Base-by-base conservation (phyloP, 345 rosid genomes). In the Nephelium lappaceum region DNA sequence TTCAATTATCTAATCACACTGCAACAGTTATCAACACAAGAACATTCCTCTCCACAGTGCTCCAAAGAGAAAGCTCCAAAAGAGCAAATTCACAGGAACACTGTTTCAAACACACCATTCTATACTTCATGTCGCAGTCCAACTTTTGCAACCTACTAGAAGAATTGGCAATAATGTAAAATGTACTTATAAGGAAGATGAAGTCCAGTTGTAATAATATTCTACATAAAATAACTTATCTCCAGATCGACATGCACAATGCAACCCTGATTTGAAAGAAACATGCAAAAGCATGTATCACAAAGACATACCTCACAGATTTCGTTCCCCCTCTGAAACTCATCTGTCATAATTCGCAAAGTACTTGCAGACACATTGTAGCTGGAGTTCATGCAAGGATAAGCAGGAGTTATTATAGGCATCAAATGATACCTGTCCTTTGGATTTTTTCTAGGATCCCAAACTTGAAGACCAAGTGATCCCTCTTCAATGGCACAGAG, bases 371-470 rank as follows among this genome's bases (percentile, higher is more conserved):
- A 94, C 77, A 96, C 98, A 84, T 96, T 96, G 79, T 96, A 96
- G 86, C 98, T 96, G 68, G 98, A 94, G 84, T 96, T 96, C 99
- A 96, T 96, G 84, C 87, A 88, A 16, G 99, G 98, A 79, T 94
- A 96, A 61, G 99, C 99, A 67, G 99, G 99, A 82, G 99, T 96
- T 58, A 94, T 96, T 76, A 96, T 96, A 55, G 99, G 99, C 98
- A 96, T 96, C 87, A 91, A 85, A 82, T 96, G 99, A 82, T 38
- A 84, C 78, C 91, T 83, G 79, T 96, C 99, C 81, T 90, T 96
- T 0, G 87, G 94, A 82, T 96, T 81, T 89, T 89, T 91, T 86
- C 97, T 87, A 61, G 99, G 98, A 88, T 96, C 97, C 99, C 98
- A 96, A 85, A 94, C 86, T 84, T 88, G 98, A 84, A 93, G 92